These are phyloP conservation scores for Lactarius indigo DNA, from an alignment of 768 basidiomycete genomes.

Conservation along the genomic window DNA sequence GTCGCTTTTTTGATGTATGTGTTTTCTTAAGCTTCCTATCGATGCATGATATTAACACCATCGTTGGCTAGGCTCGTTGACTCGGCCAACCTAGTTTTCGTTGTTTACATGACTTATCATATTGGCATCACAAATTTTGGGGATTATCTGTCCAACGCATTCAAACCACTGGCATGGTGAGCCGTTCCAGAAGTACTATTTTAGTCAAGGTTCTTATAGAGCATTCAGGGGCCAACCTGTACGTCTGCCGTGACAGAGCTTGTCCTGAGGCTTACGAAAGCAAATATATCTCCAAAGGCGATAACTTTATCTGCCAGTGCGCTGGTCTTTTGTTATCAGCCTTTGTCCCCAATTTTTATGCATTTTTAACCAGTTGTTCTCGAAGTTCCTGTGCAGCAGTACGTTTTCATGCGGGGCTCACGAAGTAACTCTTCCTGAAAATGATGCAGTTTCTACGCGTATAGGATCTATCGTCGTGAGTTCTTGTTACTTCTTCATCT, in stretches of 20 bases:
- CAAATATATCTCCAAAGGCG: not conserved
- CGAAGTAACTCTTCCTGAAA: not conserved
- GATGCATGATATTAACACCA: not conserved
- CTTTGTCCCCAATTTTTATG: not conserved
- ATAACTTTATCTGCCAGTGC: not conserved
- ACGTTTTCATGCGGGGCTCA: not conserved
- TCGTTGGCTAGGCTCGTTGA: not conserved
- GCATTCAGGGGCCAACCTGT: not conserved
- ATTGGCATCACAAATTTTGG: not conserved
- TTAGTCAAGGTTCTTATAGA: not conserved
- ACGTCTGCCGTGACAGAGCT: not conserved
- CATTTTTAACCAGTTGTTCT: not conserved
- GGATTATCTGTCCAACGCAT: not conserved
- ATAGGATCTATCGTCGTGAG: not conserved
- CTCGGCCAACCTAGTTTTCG: not conserved
- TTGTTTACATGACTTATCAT: not conserved
- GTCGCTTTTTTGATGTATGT: not conserved
- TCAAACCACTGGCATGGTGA: not conserved
- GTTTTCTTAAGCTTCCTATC: not conserved
- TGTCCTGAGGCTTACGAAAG: not conserved
- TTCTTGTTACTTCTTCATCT: not conserved
- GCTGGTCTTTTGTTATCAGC: not conserved
- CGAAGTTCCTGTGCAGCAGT: not conserved
- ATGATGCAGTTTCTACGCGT: not conserved
- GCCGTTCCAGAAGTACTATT: not conserved